These are phyloP conservation scores for Penicillium sp. DNA, from an alignment of 2,329 filamentous ascomycete genomes.

Conservation along the genomic window DNA sequence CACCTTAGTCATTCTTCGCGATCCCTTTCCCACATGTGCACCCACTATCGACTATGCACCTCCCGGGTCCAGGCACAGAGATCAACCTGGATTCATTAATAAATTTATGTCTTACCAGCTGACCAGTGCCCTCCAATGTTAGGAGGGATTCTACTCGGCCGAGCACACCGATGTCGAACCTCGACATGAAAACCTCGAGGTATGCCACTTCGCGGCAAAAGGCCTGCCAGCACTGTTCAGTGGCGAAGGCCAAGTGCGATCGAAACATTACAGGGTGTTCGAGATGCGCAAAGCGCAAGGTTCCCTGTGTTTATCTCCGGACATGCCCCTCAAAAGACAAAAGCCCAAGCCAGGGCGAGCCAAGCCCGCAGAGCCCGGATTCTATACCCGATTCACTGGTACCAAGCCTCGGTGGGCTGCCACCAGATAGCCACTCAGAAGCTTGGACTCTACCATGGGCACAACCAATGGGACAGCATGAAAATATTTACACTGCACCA, in stretches of 20 bases:
- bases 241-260: slow-evolving; percentile 18
- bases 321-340: background rate
- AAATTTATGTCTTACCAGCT: background rate
- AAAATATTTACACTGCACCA: background rate
- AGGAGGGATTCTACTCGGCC: no score
- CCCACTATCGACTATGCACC: no score
- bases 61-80: no score
- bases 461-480: background rate
- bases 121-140: no score
- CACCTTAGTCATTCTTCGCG: no score
- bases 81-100: background rate
- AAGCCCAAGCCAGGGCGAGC: background rate
- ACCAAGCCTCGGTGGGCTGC: background rate
- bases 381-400: background rate
- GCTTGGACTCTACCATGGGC: background rate
- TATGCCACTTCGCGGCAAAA: slow-evolving; percentile 18
- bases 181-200: slow-evolving; percentile 12
- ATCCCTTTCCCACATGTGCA: no score
- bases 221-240: slow-evolving; percentile 15
- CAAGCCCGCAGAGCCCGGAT: background rate
- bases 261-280: slow-evolving; percentile 7
- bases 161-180: no score
- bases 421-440: background rate
- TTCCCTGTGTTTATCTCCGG: slow-evolving; percentile 9
- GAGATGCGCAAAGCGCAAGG: slow-evolving; percentile 9